phyloP scores from a whole-genome alignment of 176 grass and related monocot species.

The Triticum timopheevii region DNA sequence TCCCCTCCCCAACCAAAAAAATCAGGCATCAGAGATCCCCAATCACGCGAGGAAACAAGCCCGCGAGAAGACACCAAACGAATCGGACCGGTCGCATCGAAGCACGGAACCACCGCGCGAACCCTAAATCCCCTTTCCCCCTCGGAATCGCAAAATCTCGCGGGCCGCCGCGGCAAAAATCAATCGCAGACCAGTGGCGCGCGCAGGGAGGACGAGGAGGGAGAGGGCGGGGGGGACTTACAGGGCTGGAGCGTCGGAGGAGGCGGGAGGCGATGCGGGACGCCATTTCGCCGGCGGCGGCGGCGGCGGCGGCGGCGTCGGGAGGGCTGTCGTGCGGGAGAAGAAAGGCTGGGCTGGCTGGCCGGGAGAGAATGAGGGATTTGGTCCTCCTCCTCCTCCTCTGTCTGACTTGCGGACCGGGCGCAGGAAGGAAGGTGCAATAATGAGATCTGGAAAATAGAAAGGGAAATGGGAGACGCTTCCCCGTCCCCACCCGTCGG shows the following conservation, averaged over 20 bases:
- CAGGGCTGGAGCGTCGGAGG: slow-evolving; percentile 1
- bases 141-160: not conserved
- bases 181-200: not conserved
- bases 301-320: not conserved
- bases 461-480: not conserved
- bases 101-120: not conserved
- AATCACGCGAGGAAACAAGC: not conserved
- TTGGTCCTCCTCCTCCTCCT: not conserved
- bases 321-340: slow-evolving; percentile 6
- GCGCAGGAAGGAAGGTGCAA: not conserved
- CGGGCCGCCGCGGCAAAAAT: not conserved
- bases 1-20: not conserved
- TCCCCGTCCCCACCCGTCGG: not conserved
- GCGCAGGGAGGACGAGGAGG: not conserved
- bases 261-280: slow-evolving; percentile 21
- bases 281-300: slow-evolving; percentile 15
- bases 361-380: not conserved
- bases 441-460: not conserved
- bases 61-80: accelerated
- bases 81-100: not conserved
- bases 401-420: not conserved
- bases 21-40: not conserved
- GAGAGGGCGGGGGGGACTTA: not conserved
- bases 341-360: slow-evolving; percentile 5
- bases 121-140: not conserved